Base-by-base conservation (phyloP, 208 protist genomes). In the Strigomonas culicis region DNA sequence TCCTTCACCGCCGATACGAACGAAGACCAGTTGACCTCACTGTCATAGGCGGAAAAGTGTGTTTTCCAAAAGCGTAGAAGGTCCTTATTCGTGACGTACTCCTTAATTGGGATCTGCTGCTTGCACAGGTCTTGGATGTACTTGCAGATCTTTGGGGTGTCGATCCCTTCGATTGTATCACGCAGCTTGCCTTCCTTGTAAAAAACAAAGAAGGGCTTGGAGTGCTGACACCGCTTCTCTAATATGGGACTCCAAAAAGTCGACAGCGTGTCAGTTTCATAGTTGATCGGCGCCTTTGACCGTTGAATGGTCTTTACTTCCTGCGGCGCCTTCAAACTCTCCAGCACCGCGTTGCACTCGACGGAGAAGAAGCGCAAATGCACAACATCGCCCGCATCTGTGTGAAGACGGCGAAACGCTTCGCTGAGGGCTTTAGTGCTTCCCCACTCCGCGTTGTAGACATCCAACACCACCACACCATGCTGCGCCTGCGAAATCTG, bases 361-460 rank as follows among this genome's bases (percentile, higher is more conserved):
- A 93, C 84, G 0, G 88, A 83, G 70, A 88, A 90, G 69, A 96
- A 93, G 49, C 84, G 84, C 46, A 96, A 70, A 64, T 92, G 72
- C 21, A 90, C 75, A 27, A 79, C 62, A 59, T 93, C 88, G 30
- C 86, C 86, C 0, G 82, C 81, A 50, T 96, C 86, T 27, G 80
- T 94, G 66, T 74, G 82, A 39, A 96, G 76, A 25, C 87, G 82
- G 27, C 84, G 78, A 47, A 96, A 96, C n/a, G 88, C 91, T 52
- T 94, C 88, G 36, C 71, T 84, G 22, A 96, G 74, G 15, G 84
- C 86, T 72, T 92, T 94, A 66, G 78, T 86, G 63, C 73, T 55
- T n/a, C 91, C 84, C 91, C 91, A 96, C 64, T 93, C 88, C 1
- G 75, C 75, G 73, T 89, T 93, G 77, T 93, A 96, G 27, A 94